phyloP scores from a whole-genome alignment of 331 rosid genomes.

The Cydonia oblonga region DNA sequence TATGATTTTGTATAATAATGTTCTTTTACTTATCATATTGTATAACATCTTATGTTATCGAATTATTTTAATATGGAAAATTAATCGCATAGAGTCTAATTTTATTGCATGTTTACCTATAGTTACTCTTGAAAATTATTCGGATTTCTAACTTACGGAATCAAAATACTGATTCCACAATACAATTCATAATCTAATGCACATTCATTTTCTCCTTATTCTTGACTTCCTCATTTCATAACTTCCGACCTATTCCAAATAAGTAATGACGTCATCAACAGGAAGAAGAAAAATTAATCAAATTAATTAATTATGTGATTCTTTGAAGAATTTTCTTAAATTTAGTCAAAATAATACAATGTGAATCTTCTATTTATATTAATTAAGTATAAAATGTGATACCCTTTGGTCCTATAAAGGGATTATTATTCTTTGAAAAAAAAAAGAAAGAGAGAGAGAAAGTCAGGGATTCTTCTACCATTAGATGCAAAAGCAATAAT shows the following conservation, averaged over 20 bases:
- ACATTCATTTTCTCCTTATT: too few species aligned
- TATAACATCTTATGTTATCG: background rate
- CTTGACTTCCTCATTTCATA: too few species aligned
- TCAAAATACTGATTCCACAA: too few species aligned
- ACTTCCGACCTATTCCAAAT: too few species aligned
- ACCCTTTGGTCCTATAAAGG: background rate
- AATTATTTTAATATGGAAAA: background rate
- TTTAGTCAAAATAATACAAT: background rate
- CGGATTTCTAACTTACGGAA: background rate
- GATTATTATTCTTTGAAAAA: background rate
- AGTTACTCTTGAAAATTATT: too few species aligned
- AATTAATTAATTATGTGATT: background rate
- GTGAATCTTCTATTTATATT: background rate
- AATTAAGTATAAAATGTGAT: background rate
- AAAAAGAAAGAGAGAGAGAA: background rate
- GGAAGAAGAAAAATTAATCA: too few species aligned
- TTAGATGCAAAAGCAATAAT: background rate
- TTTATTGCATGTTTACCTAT: background rate
- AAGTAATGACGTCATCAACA: too few species aligned
- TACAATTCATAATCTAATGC: too few species aligned
- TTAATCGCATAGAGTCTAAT: background rate
- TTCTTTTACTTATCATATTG: background rate
- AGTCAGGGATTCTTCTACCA: conserved; percentile 8
- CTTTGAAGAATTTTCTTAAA: background rate
- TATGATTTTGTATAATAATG: background rate